Conservation (phyloP, 2,329 filamentous ascomycete species). For the Colletotrichum sp. region DNA sequence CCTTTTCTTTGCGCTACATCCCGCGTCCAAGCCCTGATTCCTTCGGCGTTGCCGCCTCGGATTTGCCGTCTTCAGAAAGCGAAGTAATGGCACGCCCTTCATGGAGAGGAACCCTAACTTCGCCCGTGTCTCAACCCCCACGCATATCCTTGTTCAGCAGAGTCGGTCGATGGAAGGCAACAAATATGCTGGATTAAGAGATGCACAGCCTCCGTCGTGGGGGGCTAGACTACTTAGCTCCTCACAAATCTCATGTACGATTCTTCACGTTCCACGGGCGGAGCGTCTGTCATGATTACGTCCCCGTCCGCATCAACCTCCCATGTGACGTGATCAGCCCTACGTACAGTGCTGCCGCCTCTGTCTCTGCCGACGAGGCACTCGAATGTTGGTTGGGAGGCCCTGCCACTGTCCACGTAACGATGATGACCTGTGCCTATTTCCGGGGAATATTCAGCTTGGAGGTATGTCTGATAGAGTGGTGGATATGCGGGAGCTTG, state of each 20-base stretch:
- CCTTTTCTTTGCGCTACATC: not conserved
- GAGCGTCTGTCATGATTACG: not conserved
- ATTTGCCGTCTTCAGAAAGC: not conserved
- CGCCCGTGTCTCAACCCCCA: not conserved
- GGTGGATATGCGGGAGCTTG: not conserved
- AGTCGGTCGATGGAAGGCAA: not conserved
- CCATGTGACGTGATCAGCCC: not conserved
- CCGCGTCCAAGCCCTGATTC: rapidly evolving
- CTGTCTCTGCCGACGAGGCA: rapidly evolving
- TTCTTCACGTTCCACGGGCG: not conserved
- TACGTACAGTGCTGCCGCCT: not conserved
- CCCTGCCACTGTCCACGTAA: rapidly evolving
- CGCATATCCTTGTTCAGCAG: not conserved
- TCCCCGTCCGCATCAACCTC: not conserved
- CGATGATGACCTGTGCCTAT: not conserved
- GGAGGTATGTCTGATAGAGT: not conserved
- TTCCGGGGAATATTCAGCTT: rapidly evolving
- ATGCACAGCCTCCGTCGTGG: rapidly evolving
- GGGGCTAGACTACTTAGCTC: not conserved
- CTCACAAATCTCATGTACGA: too few relatives aligned
- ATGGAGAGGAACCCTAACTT: rapidly evolving
- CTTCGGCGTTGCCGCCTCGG: not conserved
- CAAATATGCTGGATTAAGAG: rapidly evolving
- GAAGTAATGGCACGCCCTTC: rapidly evolving
- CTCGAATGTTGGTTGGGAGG: not conserved